These are phyloP conservation scores for Fomitiporia mediterranea DNA, from an alignment of 1,284 basidiomycete species.

Conservation along the genomic window DNA sequence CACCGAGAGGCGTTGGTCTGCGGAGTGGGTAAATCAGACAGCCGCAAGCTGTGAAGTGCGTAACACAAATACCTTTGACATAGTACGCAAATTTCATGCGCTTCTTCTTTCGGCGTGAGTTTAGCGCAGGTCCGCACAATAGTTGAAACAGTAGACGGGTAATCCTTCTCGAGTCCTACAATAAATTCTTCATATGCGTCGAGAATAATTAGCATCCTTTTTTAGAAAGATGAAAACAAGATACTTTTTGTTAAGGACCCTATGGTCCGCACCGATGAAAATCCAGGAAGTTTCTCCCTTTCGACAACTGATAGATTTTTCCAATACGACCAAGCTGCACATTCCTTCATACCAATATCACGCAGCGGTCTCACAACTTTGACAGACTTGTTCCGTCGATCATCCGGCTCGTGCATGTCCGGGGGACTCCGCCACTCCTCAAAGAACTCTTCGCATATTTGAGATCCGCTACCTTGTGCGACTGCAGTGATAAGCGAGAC, in stretches of 20 bases:
- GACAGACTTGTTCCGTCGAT: conserved; percentile 29
- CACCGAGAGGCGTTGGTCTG: conserved; percentile 67
- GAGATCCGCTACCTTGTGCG: conserved; percentile 76
- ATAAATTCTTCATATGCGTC: conserved; percentile 63
- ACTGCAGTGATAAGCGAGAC: conserved; percentile 73
- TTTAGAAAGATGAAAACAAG: conserved; percentile 12
- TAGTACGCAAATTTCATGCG: conserved; percentile 52
- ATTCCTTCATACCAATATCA: conserved; percentile 81
- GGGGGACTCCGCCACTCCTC: conserved; percentile 50
- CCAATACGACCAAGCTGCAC: conserved; percentile 74
- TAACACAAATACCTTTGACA: conserved; percentile 52
- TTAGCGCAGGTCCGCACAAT: conserved; percentile 83
- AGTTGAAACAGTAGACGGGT: conserved; percentile 86
- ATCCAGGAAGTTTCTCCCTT: conserved; percentile 41
- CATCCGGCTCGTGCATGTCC: conserved; percentile 24
- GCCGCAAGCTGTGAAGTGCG: neutral
- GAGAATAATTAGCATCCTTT: neutral
- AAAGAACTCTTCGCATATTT: conserved; percentile 65
- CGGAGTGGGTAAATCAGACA: conserved; percentile 6
- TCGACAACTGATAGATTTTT: conserved; percentile 50
- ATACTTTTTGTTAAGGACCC: conserved; percentile 70
- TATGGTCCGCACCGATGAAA: conserved; percentile 52
- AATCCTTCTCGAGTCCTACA: conserved; percentile 72
- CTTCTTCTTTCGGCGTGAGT: conserved; percentile 62
- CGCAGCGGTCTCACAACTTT: conserved; percentile 66